phyloP scores from a whole-genome alignment of 129 eudicot genomes.

The Flaveria ramosissima region DNA sequence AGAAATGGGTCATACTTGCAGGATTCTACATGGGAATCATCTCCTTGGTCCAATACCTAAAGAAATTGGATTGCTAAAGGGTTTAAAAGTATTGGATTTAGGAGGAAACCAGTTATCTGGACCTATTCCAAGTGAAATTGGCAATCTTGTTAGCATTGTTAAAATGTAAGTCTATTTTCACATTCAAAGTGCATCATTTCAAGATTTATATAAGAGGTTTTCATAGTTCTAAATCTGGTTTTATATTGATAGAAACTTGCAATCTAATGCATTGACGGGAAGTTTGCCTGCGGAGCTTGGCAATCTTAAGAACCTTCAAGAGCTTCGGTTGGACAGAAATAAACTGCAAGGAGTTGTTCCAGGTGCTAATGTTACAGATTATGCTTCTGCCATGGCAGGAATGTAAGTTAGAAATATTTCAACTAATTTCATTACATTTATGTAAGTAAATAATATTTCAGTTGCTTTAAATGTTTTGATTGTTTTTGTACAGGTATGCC shows the following conservation, averaged over 20 bases:
- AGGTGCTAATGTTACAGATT: conserved; percentile 51
- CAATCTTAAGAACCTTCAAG: conserved; percentile 68
- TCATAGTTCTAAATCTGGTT: conserved; percentile 7
- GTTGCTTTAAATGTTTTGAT: conserved; percentile 6
- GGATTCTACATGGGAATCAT: conserved; percentile 71
- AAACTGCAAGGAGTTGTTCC: conserved; percentile 76
- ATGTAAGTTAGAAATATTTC: conserved; percentile 47
- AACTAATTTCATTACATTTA: not conserved
- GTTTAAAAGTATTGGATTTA: conserved; percentile 76
- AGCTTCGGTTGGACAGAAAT: conserved; percentile 85
- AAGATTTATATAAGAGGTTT: not conserved
- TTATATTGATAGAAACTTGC: conserved; percentile 62
- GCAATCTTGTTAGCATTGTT: conserved; percentile 55
- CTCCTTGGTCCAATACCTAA: conserved; percentile 85
- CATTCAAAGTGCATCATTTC: not conserved
- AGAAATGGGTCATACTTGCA: conserved; percentile 32
- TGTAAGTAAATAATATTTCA: not conserved
- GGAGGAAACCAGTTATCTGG: conserved; percentile 89
- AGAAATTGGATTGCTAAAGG: conserved; percentile 74
- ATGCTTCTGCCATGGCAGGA: conserved; percentile 42
- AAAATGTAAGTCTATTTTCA: conserved; percentile 59
- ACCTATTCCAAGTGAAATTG: conserved; percentile 79
- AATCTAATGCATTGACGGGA: conserved; percentile 82
- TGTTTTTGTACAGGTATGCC: conserved; percentile 50
- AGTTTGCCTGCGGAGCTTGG: conserved; percentile 73